A percentile compares a stretch with the other conserved stretches of the same genome.
Evolutionary conservation across 1,284 basidiomycete species (phyloP).

Genomic region (Porodaedalea pini): DNA sequence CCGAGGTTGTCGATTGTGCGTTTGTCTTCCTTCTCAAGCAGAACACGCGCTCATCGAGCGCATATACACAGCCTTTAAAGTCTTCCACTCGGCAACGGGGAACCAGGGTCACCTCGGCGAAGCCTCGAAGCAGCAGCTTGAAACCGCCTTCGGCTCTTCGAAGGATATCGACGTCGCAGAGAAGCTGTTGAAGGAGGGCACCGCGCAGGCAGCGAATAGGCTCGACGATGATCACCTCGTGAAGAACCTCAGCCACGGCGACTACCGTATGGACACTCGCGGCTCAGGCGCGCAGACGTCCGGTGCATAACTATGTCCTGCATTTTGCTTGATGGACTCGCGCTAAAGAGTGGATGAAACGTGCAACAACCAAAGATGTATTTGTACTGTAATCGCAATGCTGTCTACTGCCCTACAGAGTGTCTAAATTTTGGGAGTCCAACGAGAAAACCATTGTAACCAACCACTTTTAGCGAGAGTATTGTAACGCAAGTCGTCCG

Average conservation of each 20-base stretch:
- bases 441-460: too few species aligned
- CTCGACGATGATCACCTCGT: constrained; percentile 30
- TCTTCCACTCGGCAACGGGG: constrained; percentile 62
- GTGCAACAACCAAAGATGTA: too few species aligned
- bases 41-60: constrained; percentile 5
- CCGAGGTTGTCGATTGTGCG: constrained; percentile 74
- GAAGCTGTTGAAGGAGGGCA: constrained; percentile 59
- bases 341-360: too few species aligned
- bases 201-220: constrained; percentile 47
- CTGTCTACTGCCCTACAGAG: too few species aligned
- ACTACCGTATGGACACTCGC: constrained; percentile 16
- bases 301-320: constrained; percentile 30
- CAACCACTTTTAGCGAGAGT: too few species aligned
- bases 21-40: constrained; percentile 17
- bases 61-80: constrained; percentile 38
- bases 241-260: constrained; percentile 10
- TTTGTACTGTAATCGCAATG: too few species aligned
- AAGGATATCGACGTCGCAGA: constrained; percentile 63
- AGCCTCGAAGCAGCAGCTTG: constrained; percentile 75
- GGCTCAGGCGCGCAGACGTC: constrained; percentile 31
- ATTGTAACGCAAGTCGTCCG: too few species aligned
- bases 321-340: too few species aligned
- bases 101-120: constrained; percentile 65
- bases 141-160: constrained; percentile 60
- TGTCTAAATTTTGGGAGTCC: too few species aligned